Evolutionary conservation across 2,329 filamentous ascomycete genomes (phyloP).

Genomic region (Exserohilum rostratum): DNA sequence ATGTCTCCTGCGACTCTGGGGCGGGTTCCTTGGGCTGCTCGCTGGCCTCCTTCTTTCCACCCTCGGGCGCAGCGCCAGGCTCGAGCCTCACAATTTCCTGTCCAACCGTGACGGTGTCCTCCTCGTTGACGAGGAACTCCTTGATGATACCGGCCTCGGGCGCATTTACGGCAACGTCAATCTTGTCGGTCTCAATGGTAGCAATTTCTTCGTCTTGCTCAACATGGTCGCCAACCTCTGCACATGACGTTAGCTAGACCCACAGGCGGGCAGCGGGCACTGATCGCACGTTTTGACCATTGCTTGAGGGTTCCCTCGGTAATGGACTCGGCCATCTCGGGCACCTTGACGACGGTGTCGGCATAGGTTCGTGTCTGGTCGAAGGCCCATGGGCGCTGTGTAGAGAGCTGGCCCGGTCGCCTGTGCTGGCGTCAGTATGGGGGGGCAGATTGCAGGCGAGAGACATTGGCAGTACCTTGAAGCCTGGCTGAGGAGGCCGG

Average conservation of each 20-base stretch:
- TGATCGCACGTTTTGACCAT: constrained; percentile 74
- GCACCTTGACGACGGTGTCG: constrained; percentile 88
- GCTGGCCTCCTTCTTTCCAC: constrained; percentile 61
- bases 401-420: constrained; percentile 36
- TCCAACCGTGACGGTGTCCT: constrained; percentile 93
- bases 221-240: constrained; percentile 87
- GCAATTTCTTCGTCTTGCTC: constrained; percentile 97
- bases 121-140: constrained; percentile 88
- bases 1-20: constrained; percentile 62
- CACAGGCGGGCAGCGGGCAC: not conserved
- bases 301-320: constrained; percentile 96
- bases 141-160: constrained; percentile 89
- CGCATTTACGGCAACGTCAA: constrained; percentile 95
- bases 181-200: constrained; percentile 99
- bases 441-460: not conserved
- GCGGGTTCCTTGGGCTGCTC: constrained; percentile 67
- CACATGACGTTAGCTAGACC: constrained; percentile 13
- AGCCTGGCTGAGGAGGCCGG: constrained; percentile 38
- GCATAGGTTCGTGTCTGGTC: constrained; percentile 58
- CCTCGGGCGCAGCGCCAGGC: constrained; percentile 61
- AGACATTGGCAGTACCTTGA: constrained; percentile 28
- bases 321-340: constrained; percentile 98
- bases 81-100: constrained; percentile 90
- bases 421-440: constrained; percentile 28
- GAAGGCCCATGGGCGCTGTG: constrained; percentile 34